Evolutionary conservation across 2,329 filamentous ascomycete species (phyloP).

Genomic region (Keithomyces neogunnii): DNA sequence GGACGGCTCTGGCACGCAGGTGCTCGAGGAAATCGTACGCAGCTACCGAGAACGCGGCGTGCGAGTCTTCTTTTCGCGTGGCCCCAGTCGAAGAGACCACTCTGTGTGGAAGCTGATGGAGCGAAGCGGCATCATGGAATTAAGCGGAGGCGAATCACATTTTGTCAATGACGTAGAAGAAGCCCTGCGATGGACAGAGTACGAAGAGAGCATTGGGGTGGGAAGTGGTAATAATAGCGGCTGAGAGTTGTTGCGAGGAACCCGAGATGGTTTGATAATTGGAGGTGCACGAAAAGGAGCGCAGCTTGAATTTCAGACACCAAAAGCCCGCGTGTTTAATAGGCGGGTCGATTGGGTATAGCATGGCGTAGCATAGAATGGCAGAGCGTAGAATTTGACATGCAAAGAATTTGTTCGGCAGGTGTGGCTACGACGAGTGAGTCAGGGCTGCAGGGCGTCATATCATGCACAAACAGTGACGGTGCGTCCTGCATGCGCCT

Average conservation of each 20-base stretch:
- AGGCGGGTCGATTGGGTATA: neutral
- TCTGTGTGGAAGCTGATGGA: conserved; percentile 66
- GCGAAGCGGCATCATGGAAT: conserved; percentile 74
- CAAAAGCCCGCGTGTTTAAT: neutral
- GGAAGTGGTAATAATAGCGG: conserved; percentile 11
- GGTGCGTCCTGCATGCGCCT: too few species aligned
- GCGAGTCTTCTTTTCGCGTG: conserved; percentile 63
- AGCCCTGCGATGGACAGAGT: conserved; percentile 72
- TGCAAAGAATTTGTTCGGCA: too few species aligned
- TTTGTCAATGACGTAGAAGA: conserved; percentile 81
- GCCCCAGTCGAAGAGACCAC: conserved; percentile 36
- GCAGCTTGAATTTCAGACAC: neutral
- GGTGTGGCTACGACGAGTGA: too few species aligned
- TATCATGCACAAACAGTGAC: too few species aligned
- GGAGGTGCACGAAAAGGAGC: neutral
- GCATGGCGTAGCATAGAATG: neutral
- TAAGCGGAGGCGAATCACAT: conserved; percentile 67
- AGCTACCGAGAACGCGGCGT: conserved; percentile 71
- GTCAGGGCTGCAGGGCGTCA: too few species aligned
- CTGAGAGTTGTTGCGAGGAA: neutral
- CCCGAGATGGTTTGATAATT: neutral
- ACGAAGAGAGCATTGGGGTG: conserved; percentile 43
- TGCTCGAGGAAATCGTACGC: conserved; percentile 80
- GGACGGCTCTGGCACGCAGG: conserved; percentile 88
- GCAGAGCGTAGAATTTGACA: neutral